phyloP scores from a whole-genome alignment of 2,329 filamentous ascomycete genomes.

The Talaromyces sp. region DNA sequence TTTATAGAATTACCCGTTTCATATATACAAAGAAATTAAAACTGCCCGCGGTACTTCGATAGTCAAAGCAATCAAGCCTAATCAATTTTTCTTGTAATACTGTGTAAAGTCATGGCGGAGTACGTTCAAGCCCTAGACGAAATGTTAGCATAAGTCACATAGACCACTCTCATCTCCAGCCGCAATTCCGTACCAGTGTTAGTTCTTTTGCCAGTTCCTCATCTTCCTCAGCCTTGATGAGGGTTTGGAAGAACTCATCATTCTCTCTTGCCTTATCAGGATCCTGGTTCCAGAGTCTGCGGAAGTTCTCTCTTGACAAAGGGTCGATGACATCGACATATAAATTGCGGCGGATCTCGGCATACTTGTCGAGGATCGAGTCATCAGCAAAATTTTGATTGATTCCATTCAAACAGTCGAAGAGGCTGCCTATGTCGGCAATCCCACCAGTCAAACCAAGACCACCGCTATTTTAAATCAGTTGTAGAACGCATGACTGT shows the following conservation, averaged over 20 bases:
- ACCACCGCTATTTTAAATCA: constrained; percentile 47
- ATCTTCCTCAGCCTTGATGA: constrained; percentile 25
- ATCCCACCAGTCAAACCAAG: constrained; percentile 61
- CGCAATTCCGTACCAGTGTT: neutral
- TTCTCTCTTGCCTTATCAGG: constrained; percentile 31
- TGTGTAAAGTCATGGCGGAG: constrained; percentile 31
- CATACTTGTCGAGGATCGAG: constrained; percentile 41
- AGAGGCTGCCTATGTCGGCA: constrained; percentile 59
- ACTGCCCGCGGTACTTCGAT: neutral
- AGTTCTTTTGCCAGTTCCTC: constrained; percentile 18
- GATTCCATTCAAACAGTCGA: constrained; percentile 52
- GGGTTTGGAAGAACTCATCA: constrained; percentile 31
- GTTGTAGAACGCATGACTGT: neutral
- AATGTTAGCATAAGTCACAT: neutral
- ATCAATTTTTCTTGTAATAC: constrained; percentile 19
- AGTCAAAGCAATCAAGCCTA: neutral
- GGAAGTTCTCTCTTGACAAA: constrained; percentile 39
- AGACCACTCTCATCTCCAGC: neutral
- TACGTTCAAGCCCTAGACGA: constrained; percentile 22
- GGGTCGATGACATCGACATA: constrained; percentile 37
- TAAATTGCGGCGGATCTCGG: constrained; percentile 35
- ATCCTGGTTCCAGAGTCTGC: constrained; percentile 30
- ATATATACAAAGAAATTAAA: neutral
- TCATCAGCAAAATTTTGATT: constrained; percentile 35
- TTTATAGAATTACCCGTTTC: neutral